These are phyloP conservation scores for Trametes sanguinea DNA, from an alignment of 768 basidiomycete species.

Conservation along the genomic window DNA sequence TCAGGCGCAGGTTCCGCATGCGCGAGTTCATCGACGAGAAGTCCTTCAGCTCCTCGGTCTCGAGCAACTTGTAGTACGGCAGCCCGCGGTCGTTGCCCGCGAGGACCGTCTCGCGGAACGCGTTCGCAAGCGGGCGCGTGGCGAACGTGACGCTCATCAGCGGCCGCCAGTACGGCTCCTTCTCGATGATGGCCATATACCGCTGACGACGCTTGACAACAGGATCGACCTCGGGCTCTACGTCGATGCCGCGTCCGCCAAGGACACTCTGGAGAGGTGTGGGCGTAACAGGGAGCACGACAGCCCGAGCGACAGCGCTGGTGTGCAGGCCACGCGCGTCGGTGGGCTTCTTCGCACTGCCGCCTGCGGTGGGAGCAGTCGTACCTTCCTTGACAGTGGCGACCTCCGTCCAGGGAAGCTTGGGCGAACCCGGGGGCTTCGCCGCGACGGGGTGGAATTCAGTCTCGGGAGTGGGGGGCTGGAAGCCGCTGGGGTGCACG, in stretches of 20 bases:
- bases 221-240: neutral
- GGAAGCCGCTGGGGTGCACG: slow-evolving; percentile 28
- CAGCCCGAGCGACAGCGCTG: slow-evolving; percentile 24
- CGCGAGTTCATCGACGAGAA: slow-evolving; percentile 34
- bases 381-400: neutral
- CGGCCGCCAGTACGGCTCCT: slow-evolving; percentile 43
- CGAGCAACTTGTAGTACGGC: slow-evolving; percentile 39
- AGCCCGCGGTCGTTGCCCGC: slow-evolving; percentile 35
- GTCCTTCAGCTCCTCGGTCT: slow-evolving; percentile 38
- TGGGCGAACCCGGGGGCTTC: slow-evolving; percentile 20
- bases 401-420: slow-evolving; percentile 24
- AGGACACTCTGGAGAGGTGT: neutral
- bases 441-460: slow-evolving; percentile 25
- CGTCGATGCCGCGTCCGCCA: neutral
- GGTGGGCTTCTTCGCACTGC: slow-evolving; percentile 7
- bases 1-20: slow-evolving; percentile 38
- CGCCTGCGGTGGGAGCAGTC: neutral
- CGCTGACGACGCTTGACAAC: slow-evolving; percentile 25
- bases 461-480: slow-evolving; percentile 33
- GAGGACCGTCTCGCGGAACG: slow-evolving; percentile 37
- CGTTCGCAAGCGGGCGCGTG: slow-evolving; percentile 43
- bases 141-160: slow-evolving; percentile 42
- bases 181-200: slow-evolving; percentile 34
- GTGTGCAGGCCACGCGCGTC: slow-evolving; percentile 25
- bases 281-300: slow-evolving; percentile 1